Evolutionary conservation across 768 basidiomycete genomes (phyloP), one percentile per base, ranked within the genome.

Genomic region (Boletus coccyginus): DNA sequence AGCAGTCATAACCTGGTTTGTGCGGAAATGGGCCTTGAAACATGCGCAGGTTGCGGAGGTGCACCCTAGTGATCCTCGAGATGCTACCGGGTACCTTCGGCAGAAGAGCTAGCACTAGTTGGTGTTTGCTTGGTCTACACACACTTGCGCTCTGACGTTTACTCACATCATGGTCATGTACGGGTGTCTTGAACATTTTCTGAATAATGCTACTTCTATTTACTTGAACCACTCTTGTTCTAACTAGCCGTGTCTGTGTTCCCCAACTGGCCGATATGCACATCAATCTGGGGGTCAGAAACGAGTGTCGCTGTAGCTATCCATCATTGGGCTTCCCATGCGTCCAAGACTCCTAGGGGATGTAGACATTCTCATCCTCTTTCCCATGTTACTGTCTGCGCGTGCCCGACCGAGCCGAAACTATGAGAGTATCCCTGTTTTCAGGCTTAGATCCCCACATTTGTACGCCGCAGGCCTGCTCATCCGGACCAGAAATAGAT

Each of bases 21-120:
- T 84, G 38, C 77, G 84, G 13, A 80, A 69, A 62, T 74, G 78
- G 77, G 76, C 77, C 13, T 6, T 82, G 46, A 69, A 67, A 50
- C 75, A 75, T 42, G 55, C 59, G 21, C 67, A 67, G 33, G 56
- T 17, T 1, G 12, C 47, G 21, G 56, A 60, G 33, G 56, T 61
- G 40, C 58, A 68, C 42, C 70, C 50, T 60, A 51, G 63, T 62
- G n/a, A 47, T 46, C 62, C 67, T 13, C 67, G 62, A 50, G 55
- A 61, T 40, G 43, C 45, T 24, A 31, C 46, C 9, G 67, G 63
- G 27, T 75, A 67, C 45, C 5, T 61, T 40, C 56, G 29, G 9
- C 62, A 55, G 16, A 58, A 36, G 24, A 42, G 46, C 38, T 58
- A 19, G 45, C 35, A 38, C 7, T 8, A 33, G 46, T 38, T 6